These are phyloP conservation scores for Sicyos edulis DNA, from an alignment of 306 rosid species.

Conservation along the genomic window DNA sequence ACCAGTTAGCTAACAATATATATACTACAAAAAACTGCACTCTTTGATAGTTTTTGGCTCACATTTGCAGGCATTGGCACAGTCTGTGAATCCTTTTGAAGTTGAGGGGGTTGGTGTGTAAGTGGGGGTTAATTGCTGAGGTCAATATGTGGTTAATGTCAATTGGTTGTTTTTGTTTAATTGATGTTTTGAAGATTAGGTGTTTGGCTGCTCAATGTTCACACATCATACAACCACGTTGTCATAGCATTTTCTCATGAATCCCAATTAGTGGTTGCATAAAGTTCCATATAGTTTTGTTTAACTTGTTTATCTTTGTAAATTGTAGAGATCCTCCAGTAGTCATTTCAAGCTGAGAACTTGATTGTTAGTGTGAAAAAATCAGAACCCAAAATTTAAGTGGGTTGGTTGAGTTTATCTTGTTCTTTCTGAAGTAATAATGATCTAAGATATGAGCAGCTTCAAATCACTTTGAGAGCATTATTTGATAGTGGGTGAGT, in stretches of 20 bases:
- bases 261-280: background rate
- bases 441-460: background rate
- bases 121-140: slow-evolving; percentile 9
- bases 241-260: background rate
- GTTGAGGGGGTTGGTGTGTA: slow-evolving; percentile 11
- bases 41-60: background rate
- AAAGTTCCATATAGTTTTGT: background rate
- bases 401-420: slow-evolving; percentile 11
- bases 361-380: background rate
- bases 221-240: slow-evolving; percentile 3
- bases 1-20: slow-evolving; percentile 4
- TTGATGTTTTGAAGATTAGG: background rate
- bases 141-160: background rate
- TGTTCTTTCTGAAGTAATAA: background rate
- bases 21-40: background rate
- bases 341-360: background rate
- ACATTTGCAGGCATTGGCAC: background rate
- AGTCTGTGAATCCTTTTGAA: slow-evolving; percentile 2
- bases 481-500: background rate
- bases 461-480: background rate
- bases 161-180: background rate
- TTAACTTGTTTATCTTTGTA: background rate
- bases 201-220: slow-evolving; percentile 3
- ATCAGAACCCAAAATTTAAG: background rate
- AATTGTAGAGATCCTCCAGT: no score